These are phyloP conservation scores for Bombardia bombarda DNA, from an alignment of 495 filamentous ascomycete genomes.

Conservation along the genomic window DNA sequence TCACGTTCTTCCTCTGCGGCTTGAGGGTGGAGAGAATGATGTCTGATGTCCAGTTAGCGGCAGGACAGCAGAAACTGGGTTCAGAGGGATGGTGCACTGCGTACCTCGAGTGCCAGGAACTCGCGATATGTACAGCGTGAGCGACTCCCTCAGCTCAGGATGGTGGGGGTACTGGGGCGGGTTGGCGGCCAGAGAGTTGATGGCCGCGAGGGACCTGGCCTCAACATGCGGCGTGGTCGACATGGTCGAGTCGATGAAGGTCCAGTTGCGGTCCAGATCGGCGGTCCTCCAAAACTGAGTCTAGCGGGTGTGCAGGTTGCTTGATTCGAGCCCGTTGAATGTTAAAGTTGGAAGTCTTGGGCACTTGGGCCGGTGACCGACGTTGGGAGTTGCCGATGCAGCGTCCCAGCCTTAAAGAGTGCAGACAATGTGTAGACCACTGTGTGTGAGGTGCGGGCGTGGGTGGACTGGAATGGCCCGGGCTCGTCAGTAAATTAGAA, in stretches of 20 bases:
- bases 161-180: slow-evolving; percentile 73
- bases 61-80: not conserved
- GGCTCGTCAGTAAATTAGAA: too few relatives aligned
- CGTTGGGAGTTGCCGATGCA: too few relatives aligned
- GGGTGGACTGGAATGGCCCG: too few relatives aligned
- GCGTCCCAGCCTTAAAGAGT: too few relatives aligned
- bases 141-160: slow-evolving; percentile 57
- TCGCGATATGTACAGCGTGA: slow-evolving; percentile 83
- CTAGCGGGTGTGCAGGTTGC: too few relatives aligned
- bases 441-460: too few relatives aligned
- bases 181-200: slow-evolving; percentile 76
- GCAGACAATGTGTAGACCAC: too few relatives aligned
- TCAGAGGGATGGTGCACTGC: slow-evolving; percentile 5
- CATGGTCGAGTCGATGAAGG: slow-evolving; percentile 9
- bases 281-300: too few relatives aligned
- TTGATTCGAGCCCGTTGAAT: too few relatives aligned
- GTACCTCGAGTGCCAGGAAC: slow-evolving; percentile 86
- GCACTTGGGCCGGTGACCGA: too few relatives aligned
- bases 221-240: slow-evolving; percentile 45
- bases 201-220: slow-evolving; percentile 70
- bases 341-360: too few relatives aligned
- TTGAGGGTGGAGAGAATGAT: slow-evolving; percentile 89
- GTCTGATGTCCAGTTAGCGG: slow-evolving; percentile 47
- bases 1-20: slow-evolving; percentile 79
- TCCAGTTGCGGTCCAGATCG: too few relatives aligned